phyloP scores from a whole-genome alignment of 139 green algal species.

The Desmodesmus armatus region DNA sequence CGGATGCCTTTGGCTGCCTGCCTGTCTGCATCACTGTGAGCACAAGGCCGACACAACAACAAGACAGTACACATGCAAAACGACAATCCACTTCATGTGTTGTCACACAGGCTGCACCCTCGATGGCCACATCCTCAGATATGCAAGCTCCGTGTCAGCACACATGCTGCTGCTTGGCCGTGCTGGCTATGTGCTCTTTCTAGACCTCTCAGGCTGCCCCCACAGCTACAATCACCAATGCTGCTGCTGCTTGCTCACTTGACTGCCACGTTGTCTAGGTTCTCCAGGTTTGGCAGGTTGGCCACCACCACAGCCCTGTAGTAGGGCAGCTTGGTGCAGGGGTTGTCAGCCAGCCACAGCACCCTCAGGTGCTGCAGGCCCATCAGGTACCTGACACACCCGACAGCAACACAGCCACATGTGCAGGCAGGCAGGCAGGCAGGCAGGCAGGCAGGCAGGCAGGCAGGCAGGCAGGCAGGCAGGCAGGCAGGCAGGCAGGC shows the following conservation, averaged over 20 bases:
- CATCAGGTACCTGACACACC: slow-evolving; percentile 38
- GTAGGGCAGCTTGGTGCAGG: slow-evolving; percentile 51
- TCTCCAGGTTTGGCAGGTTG: slow-evolving; percentile 54
- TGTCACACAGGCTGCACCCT: no score
- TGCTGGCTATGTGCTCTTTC: no score
- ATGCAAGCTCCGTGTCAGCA: no score
- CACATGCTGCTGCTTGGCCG: no score
- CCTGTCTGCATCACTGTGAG: background rate
- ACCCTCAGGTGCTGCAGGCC: slow-evolving; percentile 45
- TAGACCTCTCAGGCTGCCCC: no score
- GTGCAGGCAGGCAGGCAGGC: background rate
- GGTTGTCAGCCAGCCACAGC: slow-evolving; percentile 80
- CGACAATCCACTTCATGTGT: no score
- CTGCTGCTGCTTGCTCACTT: no score
- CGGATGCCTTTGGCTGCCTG: background rate
- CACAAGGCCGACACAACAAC: no score
- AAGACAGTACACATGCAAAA: no score
- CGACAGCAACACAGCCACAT: background rate
- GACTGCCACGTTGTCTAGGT: slow-evolving; percentile 70
- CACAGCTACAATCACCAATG: no score
- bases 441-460: slow-evolving; percentile 26
- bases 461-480: slow-evolving; percentile 27
- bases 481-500: slow-evolving; percentile 32
- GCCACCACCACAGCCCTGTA: slow-evolving; percentile 46
- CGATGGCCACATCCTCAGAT: no score